Evolutionary conservation across 192 early-diverging fungal species (phyloP).

Genomic region (Radiomyces spectabilis): DNA sequence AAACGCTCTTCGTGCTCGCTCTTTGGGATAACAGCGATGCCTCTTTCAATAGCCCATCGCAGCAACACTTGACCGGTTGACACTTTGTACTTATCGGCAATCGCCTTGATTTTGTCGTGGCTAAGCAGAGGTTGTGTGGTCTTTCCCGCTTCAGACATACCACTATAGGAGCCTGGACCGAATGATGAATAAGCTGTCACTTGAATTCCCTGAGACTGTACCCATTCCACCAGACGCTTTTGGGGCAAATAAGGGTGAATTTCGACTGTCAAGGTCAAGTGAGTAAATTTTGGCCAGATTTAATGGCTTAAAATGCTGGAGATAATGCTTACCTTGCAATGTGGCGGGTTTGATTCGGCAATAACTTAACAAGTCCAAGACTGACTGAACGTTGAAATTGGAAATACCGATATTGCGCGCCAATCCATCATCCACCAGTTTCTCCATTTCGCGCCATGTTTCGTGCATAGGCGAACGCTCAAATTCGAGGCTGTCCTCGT

Average conservation of each 20-base stretch:
- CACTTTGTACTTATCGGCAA: conserved; percentile 45
- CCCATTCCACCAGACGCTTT: conserved; percentile 50
- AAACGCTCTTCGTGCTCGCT: conserved; percentile 44
- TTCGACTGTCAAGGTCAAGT: conserved; percentile 57
- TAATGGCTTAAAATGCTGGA: too few species aligned
- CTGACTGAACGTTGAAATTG: conserved; percentile 46
- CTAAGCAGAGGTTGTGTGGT: conserved; percentile 35
- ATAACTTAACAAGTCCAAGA: conserved; percentile 48
- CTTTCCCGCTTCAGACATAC: conserved; percentile 16
- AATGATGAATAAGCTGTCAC: conserved; percentile 73
- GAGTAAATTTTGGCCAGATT: too few species aligned
- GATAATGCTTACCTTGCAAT: conserved; percentile 48
- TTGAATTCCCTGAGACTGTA: conserved; percentile 44
- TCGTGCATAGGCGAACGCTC: conserved; percentile 46
- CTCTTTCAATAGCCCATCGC: conserved; percentile 57
- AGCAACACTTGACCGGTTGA: conserved; percentile 54
- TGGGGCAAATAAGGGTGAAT: conserved; percentile 73
- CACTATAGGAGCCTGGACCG: conserved; percentile 36
- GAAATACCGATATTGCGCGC: conserved; percentile 62
- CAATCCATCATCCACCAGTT: conserved; percentile 50
- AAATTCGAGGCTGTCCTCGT: conserved; percentile 23
- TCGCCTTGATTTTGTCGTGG: conserved; percentile 35
- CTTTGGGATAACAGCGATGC: conserved; percentile 65
- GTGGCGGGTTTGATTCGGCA: conserved; percentile 60
- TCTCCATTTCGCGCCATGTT: conserved; percentile 70